phyloP scores from a whole-genome alignment of 176 grass and related monocot genomes.

The Ananas comosus region DNA sequence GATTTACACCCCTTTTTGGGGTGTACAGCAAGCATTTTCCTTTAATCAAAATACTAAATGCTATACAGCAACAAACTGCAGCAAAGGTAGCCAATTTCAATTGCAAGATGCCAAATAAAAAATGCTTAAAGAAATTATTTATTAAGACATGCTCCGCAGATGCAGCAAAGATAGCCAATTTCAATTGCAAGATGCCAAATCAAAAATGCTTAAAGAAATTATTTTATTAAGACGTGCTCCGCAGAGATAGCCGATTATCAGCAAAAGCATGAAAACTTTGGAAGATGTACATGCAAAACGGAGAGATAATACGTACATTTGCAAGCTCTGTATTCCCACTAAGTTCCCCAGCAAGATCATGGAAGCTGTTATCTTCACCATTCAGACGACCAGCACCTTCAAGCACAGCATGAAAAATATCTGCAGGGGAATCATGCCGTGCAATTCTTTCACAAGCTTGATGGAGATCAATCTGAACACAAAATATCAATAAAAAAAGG shows the following conservation, averaged over 20 bases:
- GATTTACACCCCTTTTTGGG: too few species aligned
- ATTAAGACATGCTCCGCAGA: too few species aligned
- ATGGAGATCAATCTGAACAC: conserved; percentile 52
- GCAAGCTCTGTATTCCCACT: conserved; percentile 42
- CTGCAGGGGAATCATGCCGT: conserved; percentile 38
- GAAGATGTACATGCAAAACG: neutral
- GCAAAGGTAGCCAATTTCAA: too few species aligned
- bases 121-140: neutral
- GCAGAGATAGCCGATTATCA: neutral
- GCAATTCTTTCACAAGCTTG: conserved; percentile 54
- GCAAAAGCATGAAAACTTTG: neutral
- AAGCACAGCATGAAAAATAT: conserved; percentile 60
- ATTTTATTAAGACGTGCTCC: neutral
- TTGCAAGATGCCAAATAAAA: too few species aligned
- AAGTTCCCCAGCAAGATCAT: conserved; percentile 47
- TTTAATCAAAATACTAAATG: too few species aligned
- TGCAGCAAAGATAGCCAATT: too few species aligned
- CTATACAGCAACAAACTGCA: too few species aligned
- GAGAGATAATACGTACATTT: conserved; percentile 35
- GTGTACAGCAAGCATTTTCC: too few species aligned
- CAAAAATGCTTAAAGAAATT: neutral
- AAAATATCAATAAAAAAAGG: conserved; percentile 7
- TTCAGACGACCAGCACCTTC: conserved; percentile 38
- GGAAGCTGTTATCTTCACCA: conserved; percentile 36
- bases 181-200: too few species aligned